Base-by-base conservation (phyloP, 345 rosid genomes). In the Nasturtium officinale region DNA sequence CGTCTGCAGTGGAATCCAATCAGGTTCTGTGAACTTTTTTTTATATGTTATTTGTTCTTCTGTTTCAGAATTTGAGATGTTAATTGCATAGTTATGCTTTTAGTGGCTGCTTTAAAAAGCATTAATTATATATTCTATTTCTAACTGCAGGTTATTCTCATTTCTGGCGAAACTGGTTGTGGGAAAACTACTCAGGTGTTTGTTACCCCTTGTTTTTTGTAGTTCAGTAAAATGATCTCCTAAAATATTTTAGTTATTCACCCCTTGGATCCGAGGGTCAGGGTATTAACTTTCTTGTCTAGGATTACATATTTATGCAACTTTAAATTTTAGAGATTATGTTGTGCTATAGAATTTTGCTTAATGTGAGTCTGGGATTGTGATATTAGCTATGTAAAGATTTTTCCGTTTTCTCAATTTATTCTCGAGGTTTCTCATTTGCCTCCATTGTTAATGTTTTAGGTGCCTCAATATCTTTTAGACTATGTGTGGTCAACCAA, bases 401-500 rank as follows among this genome's bases (percentile, higher is more conserved):
- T 16, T 6, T 53, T 53, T 23, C 17, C 5, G 9, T 46, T 26
- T 53, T 20, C 52, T 18, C 32, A 15, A 0, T 29, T 6, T 40
- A 46, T 13, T 15, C 4, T 66, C 23, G 21, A 73, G 66, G 37
- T 35, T 59, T 32, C 67, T 46, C 53, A 56, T 62, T 6, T 15
- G 9, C 62, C 30, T 43, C 10, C 51, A 1, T 65, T 65, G 11
- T 63, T 50, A 52, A 45, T 80, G 46, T 73, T 81, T 42, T 78
- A 94, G 96, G 96, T 91, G 26, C 98, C 97, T 30, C 98, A 91
- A 82, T 94, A 71, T 85, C 79, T 94, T 68, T 80, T 94, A 83
- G 96, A 94, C 57, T 64, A 85, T 69, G 83, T 85, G 86, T 89
- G 97, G 98, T 28, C 72, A 10, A 85, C 80, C 69, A 86, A 81